A percentile compares a stretch with the other conserved stretches of the same genome.
phyloP scores from a whole-genome alignment of 169 alveolate genomes.

The Eimeria sp. region DNA sequence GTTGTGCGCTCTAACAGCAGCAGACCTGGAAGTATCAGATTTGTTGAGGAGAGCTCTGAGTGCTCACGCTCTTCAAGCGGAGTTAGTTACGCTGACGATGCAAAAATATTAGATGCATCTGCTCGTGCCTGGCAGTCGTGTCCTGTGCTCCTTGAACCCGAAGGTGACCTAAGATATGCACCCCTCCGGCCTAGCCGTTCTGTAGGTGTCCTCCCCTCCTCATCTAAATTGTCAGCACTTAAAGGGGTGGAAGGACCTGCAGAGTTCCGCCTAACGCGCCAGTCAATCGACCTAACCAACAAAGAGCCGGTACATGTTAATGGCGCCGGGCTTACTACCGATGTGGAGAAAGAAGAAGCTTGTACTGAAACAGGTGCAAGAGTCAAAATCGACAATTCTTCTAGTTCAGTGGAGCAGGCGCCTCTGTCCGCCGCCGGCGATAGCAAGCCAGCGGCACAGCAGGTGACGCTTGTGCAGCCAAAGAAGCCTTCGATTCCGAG shows the following conservation, averaged over 20 bases:
- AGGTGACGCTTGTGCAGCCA: not conserved
- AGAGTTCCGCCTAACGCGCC: not conserved
- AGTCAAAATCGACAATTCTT: not conserved
- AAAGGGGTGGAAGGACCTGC: not conserved
- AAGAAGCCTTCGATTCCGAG: not conserved
- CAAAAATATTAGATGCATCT: not conserved
- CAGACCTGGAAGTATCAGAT: not conserved
- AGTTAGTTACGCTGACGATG: not conserved
- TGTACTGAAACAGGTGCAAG: not conserved
- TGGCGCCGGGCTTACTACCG: not conserved
- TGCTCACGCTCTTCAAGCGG: not conserved
- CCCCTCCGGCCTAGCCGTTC: slow-evolving; percentile 10
- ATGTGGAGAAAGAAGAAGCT: not conserved
- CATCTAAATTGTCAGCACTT: not conserved
- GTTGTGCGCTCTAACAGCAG: not conserved
- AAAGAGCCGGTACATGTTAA: not conserved
- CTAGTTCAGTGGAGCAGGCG: not conserved
- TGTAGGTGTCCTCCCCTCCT: not conserved
- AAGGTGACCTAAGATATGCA: not conserved
- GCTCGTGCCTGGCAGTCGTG: slow-evolving; percentile 3
- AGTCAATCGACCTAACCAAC: not conserved
- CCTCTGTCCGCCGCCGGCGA: not conserved
- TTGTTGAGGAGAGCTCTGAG: not conserved
- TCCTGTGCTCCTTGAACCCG: not conserved
- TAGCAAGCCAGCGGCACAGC: not conserved